phyloP scores from a whole-genome alignment of 495 filamentous ascomycete genomes.

The Aspergillus sclerotiicarbonarius region DNA sequence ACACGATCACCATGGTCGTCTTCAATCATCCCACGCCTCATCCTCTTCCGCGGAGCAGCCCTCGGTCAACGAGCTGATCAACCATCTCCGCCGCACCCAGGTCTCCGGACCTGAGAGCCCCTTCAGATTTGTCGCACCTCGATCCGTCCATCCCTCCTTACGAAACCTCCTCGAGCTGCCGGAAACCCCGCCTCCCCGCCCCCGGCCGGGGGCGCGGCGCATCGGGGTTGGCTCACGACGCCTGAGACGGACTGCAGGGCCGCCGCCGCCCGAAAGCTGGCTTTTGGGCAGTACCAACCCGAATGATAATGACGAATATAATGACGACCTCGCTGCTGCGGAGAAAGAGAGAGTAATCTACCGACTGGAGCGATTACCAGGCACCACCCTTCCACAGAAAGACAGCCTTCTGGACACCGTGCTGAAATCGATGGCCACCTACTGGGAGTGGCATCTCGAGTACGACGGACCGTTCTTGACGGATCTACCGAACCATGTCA shows the following conservation, averaged over 20 bases:
- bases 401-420: slow-evolving; percentile 56
- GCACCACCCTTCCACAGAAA: slow-evolving; percentile 37
- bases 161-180: slow-evolving; percentile 65
- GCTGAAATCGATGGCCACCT: slow-evolving; percentile 59
- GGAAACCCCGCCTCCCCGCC: slow-evolving; percentile 64
- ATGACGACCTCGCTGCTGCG: neutral
- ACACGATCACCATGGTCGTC: slow-evolving; percentile 27
- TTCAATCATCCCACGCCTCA: slow-evolving; percentile 21
- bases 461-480: slow-evolving; percentile 68
- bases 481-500: slow-evolving; percentile 59
- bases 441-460: slow-evolving; percentile 66
- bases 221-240: slow-evolving; percentile 38
- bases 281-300: slow-evolving; percentile 32
- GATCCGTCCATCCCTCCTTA: slow-evolving; percentile 54
- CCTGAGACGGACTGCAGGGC: slow-evolving; percentile 58
- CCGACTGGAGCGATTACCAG: slow-evolving; percentile 45
- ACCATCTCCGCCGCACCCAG: slow-evolving; percentile 49
- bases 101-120: slow-evolving; percentile 17
- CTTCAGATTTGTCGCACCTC: slow-evolving; percentile 21
- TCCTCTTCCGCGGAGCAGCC: slow-evolving; percentile 21
- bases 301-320: neutral
- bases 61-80: slow-evolving; percentile 50
- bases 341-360: slow-evolving; percentile 22
- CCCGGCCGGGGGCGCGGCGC: slow-evolving; percentile 51
- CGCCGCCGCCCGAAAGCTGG: slow-evolving; percentile 73